Conservation (phyloP, 148 eudicot genomes). For the Persicaria maculosa region DNA sequence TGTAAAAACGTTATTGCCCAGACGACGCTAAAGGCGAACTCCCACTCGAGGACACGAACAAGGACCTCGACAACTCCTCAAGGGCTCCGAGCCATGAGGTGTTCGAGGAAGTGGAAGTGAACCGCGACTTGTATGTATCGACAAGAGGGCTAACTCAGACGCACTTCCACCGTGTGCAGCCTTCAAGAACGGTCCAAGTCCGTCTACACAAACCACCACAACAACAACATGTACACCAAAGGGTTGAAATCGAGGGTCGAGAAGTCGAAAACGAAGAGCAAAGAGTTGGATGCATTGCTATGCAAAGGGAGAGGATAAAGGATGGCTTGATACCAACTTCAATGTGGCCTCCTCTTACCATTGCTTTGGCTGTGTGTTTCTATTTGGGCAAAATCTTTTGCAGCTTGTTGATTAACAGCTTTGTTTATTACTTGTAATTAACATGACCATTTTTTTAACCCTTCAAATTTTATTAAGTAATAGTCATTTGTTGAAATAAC, state of each 20-base stretch:
- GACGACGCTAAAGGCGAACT: constrained; percentile 18
- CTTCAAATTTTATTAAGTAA: not conserved
- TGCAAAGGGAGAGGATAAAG: not conserved
- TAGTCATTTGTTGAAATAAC: not conserved
- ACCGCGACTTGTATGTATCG: constrained; percentile 48
- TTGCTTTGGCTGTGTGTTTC: not conserved
- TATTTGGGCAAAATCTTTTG: not conserved
- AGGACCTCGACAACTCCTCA: constrained; percentile 48
- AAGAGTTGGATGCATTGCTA: not conserved
- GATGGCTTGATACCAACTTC: not conserved
- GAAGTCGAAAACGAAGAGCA: not conserved
- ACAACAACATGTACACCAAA: not conserved
- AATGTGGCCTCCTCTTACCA: constrained; percentile 3
- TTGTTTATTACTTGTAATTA: not conserved
- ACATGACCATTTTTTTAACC: not conserved
- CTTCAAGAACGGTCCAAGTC: constrained; percentile 59
- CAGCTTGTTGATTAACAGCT: not conserved
- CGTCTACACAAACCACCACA: constrained; percentile 21
- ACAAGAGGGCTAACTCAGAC: constrained; percentile 56
- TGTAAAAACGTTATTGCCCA: not conserved
- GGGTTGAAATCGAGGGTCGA: not conserved
- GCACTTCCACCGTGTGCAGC: constrained; percentile 58
- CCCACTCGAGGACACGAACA: constrained; percentile 27
- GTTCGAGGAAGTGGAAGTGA: constrained; percentile 52
- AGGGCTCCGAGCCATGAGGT: constrained; percentile 40